These are phyloP conservation scores for Schizochytrium sp. DNA, from an alignment of 108 stramenopile genomes.

Conservation along the genomic window DNA sequence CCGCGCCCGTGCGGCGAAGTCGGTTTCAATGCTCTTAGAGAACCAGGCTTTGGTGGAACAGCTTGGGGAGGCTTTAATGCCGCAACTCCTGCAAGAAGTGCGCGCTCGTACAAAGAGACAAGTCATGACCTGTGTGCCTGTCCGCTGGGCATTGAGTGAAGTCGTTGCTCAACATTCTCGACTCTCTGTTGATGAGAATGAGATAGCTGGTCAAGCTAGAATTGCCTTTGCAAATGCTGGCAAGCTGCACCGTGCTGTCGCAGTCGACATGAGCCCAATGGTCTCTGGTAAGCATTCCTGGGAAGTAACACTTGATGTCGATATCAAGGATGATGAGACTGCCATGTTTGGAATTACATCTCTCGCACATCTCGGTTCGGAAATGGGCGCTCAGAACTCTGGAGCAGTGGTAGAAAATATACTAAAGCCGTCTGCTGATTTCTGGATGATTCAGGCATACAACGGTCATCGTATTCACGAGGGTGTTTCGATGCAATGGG, in stretches of 20 bases:
- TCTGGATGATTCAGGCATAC: conserved; percentile 42
- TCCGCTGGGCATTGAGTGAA: conserved; percentile 30
- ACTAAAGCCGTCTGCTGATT: conserved; percentile 49
- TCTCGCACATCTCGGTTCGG: conserved; percentile 17
- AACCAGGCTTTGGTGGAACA: conserved; percentile 21
- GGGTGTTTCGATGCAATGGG: conserved; percentile 30
- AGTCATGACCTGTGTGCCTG: neutral
- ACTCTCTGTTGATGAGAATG: neutral
- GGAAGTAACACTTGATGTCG: neutral
- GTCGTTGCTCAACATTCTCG: neutral
- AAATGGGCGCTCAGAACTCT: neutral
- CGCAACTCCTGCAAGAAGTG: conserved; percentile 13
- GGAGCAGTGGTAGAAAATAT: conserved; percentile 20
- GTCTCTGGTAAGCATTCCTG: conserved; percentile 39
- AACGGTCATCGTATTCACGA: conserved; percentile 37
- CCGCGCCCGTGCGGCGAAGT: neutral
- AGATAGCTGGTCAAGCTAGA: neutral
- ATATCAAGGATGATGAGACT: conserved; percentile 24
- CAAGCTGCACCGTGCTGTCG: conserved; percentile 40
- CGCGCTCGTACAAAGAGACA: neutral
- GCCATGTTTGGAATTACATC: conserved; percentile 30
- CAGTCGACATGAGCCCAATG: conserved; percentile 44
- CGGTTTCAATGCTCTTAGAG: conserved; percentile 11
- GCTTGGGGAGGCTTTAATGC: conserved; percentile 18
- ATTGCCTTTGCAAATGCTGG: conserved; percentile 45